A percentile compares a stretch with the other conserved stretches of the same genome.
Evolutionary conservation across 176 grass and related monocot genomes (phyloP).

Genomic region (Avena sativa): DNA sequence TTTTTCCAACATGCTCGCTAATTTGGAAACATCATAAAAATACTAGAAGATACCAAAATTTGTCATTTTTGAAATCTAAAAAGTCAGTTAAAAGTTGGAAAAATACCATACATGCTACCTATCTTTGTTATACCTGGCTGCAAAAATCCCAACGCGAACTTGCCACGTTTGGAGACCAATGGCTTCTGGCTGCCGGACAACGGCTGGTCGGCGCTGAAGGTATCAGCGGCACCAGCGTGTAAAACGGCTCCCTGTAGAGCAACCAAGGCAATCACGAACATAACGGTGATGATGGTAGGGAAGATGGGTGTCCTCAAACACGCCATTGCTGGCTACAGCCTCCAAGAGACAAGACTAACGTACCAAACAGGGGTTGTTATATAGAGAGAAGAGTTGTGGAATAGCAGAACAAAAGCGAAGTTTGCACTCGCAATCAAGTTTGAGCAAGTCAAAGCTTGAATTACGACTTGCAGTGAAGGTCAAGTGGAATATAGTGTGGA

Average conservation of each 20-base stretch:
- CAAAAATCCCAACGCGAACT: conserved; percentile 16
- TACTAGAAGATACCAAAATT: background rate
- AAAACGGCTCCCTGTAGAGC: background rate
- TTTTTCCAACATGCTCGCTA: too few species aligned
- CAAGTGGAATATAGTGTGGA: background rate
- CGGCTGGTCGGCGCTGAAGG: background rate
- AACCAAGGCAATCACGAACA: background rate
- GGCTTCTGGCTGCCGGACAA: conserved; percentile 13
- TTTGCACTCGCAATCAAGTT: too few species aligned
- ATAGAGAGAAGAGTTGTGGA: too few species aligned
- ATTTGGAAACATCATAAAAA: too few species aligned
- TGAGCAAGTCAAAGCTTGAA: too few species aligned
- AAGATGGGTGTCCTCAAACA: background rate
- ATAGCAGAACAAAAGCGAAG: too few species aligned
- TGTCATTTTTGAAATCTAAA: background rate
- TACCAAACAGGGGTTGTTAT: too few species aligned
- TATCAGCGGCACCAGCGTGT: conserved; percentile 5
- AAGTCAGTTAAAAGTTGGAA: background rate
- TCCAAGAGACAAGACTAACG: too few species aligned
- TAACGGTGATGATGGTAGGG: background rate
- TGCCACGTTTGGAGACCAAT: conserved; percentile 28
- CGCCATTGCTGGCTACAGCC: background rate
- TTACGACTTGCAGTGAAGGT: too few species aligned
- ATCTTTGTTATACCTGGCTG: background rate
- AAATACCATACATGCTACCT: too few species aligned